These are phyloP conservation scores for Rubus parviflorus DNA, from an alignment of 306 rosid species.

Conservation along the genomic window DNA sequence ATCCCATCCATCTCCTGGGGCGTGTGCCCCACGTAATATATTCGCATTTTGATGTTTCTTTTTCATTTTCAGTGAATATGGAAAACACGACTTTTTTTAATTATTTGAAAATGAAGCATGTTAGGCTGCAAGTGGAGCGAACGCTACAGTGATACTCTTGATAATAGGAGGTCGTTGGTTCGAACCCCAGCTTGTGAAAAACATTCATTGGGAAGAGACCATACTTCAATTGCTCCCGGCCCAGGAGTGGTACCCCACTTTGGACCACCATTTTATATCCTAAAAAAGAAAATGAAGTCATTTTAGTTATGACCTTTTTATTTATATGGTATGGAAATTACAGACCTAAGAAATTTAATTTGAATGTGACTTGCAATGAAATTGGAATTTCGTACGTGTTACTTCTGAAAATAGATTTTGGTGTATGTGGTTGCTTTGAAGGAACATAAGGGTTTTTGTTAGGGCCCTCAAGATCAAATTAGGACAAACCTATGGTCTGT, in stretches of 20 bases:
- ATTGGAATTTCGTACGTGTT: neutral
- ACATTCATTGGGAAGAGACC: no score
- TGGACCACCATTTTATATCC: no score
- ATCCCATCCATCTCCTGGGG: neutral
- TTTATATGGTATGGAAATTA: no score
- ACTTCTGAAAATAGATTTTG: neutral
- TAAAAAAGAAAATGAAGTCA: neutral
- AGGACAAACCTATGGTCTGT: neutral
- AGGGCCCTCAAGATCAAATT: neutral
- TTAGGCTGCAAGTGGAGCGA: no score
- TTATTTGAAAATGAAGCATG: neutral
- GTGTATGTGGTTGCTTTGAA: neutral
- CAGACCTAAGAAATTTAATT: neutral
- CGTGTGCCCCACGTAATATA: conserved; percentile 13
- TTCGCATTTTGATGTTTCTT: neutral
- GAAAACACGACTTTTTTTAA: neutral
- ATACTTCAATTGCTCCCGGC: no score
- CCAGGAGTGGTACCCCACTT: no score
- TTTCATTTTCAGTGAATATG: neutral
- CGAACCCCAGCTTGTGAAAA: no score
- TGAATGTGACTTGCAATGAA: neutral
- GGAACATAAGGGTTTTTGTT: neutral
- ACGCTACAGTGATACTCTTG: no score
- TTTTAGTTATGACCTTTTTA: neutral
- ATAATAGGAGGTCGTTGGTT: no score